Conservation (phyloP, 768 basidiomycete species). For the Lentinula boryana region DNA sequence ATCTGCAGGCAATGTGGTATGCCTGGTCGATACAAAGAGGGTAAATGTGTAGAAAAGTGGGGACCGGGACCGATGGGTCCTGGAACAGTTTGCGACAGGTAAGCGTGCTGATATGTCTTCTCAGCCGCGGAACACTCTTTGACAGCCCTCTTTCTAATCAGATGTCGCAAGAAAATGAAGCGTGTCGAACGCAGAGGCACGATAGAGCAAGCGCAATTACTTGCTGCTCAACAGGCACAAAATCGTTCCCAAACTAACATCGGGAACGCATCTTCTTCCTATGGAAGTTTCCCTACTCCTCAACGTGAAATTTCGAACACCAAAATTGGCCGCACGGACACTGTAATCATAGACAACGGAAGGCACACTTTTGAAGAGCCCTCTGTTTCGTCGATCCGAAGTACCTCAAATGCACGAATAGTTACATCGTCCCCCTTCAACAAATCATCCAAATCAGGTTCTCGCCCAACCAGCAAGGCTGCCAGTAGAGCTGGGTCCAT, state of each 20-base stretch:
- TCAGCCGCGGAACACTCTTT: background rate
- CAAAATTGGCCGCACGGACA: constrained; percentile 4
- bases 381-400: background rate
- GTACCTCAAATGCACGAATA: background rate
- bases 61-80: constrained; percentile 80
- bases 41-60: constrained; percentile 86
- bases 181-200: constrained; percentile 72
- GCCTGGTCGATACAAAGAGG: constrained; percentile 74
- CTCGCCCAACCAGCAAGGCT: constrained; percentile 1
- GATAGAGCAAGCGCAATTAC: constrained; percentile 35
- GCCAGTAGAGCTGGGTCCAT: constrained; percentile 1
- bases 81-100: constrained; percentile 80
- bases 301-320: background rate
- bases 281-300: background rate
- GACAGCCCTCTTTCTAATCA: constrained; percentile 15
- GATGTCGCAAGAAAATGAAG: constrained; percentile 85
- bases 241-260: background rate
- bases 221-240: constrained; percentile 1
- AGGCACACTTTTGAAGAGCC: background rate
- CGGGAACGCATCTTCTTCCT: background rate
- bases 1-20: constrained; percentile 75
- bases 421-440: background rate
- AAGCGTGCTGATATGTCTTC: constrained; percentile 15
- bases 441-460: background rate
- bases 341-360: background rate